phyloP scores from a whole-genome alignment of 2,329 filamentous ascomycete species.

The Neophaeococcomyces aloes region DNA sequence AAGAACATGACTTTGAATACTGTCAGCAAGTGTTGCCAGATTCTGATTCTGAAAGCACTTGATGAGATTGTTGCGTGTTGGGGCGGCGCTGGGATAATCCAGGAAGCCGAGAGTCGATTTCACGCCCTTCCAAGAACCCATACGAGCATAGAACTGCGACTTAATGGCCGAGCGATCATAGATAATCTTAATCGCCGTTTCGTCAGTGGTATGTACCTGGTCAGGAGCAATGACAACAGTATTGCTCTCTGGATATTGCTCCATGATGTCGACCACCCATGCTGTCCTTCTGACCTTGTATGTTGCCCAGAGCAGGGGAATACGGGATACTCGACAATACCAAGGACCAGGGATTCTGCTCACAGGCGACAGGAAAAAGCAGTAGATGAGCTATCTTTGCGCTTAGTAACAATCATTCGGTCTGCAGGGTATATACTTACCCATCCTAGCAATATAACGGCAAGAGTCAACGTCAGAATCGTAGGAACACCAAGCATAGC shows the following conservation, averaged over 20 bases:
- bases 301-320: background rate
- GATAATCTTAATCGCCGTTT: background rate
- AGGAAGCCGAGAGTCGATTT: background rate
- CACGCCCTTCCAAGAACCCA: slow-evolving; percentile 1
- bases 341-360: background rate
- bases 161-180: slow-evolving; percentile 2
- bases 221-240: slow-evolving; percentile 4
- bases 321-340: background rate
- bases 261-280: background rate
- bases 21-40: background rate
- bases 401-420: no score
- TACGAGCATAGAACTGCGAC: background rate
- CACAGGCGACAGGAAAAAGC: background rate
- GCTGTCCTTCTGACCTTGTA: background rate
- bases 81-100: background rate
- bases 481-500: no score
- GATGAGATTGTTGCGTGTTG: background rate
- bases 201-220: slow-evolving; percentile 1
- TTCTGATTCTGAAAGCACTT: slow-evolving; percentile 3
- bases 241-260: background rate
- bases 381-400: no score
- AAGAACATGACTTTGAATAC: background rate
- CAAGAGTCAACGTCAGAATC: no score
- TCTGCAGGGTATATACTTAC: no score
- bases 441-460: no score